Conservation (phyloP, 1,139 yeast genomes). For the Barnettozyma hawaiiensis region DNA sequence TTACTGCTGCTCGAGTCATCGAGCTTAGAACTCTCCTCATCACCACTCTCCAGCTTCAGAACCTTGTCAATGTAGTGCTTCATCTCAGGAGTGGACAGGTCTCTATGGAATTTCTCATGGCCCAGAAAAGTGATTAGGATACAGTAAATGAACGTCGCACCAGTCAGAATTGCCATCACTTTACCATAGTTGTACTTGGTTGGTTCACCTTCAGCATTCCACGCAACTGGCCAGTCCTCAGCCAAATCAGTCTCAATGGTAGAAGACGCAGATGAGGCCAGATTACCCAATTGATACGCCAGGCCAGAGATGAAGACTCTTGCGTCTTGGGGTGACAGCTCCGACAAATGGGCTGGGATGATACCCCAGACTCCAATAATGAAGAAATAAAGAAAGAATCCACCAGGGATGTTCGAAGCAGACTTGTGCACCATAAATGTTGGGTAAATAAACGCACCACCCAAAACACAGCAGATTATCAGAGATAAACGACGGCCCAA, state of each 20-base stretch:
- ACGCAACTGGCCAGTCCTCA: slow-evolving; percentile 19
- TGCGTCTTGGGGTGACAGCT: slow-evolving; percentile 48
- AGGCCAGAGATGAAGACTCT: slow-evolving; percentile 48
- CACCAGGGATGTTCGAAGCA: slow-evolving; percentile 62
- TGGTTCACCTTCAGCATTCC: slow-evolving; percentile 10
- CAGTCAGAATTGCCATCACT: slow-evolving; percentile 54
- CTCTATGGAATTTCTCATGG: slow-evolving; percentile 39
- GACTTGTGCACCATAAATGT: slow-evolving; percentile 36
- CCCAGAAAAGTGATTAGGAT: slow-evolving; percentile 41
- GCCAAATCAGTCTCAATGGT: slow-evolving; percentile 45
- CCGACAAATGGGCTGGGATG: slow-evolving; percentile 47
- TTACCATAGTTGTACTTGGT: slow-evolving; percentile 30
- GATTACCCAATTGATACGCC: slow-evolving; percentile 52
- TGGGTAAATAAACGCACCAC: slow-evolving; percentile 50
- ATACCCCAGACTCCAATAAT: slow-evolving; percentile 62
- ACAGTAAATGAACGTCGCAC: slow-evolving; percentile 44
- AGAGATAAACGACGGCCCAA: slow-evolving; percentile 45
- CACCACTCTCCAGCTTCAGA: slow-evolving; percentile 12
- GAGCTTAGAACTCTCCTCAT: background rate
- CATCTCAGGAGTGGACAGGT: slow-evolving; percentile 22
- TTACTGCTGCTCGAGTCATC: background rate
- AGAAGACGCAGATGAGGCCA: slow-evolving; percentile 50
- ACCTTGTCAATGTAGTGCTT: slow-evolving; percentile 21
- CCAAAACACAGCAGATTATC: slow-evolving; percentile 37
- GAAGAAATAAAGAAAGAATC: slow-evolving; percentile 68